phyloP scores from a whole-genome alignment of 2,329 filamentous ascomycete genomes.

The Colletotrichum shisoi region DNA sequence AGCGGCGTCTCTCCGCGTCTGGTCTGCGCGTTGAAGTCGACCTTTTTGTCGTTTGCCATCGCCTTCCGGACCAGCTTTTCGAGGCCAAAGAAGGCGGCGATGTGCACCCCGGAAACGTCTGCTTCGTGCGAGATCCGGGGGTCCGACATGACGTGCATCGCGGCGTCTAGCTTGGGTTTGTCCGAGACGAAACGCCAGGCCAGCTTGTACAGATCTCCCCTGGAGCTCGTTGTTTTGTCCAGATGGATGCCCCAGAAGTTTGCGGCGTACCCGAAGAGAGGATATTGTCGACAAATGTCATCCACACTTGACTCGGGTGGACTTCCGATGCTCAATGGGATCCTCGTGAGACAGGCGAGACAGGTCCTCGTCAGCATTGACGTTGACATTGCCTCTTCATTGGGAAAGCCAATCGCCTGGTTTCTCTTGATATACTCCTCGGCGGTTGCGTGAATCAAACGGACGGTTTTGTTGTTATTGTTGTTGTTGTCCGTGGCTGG shows the following conservation, averaged over 20 bases:
- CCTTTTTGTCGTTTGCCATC: not conserved
- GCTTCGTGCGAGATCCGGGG: conserved; percentile 1
- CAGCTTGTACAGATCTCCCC: conserved; percentile 6
- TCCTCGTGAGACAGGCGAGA: conserved; percentile 4
- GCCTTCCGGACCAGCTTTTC: conserved; percentile 5
- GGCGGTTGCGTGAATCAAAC: conserved; percentile 11
- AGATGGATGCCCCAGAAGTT: conserved; percentile 16
- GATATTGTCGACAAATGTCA: conserved; percentile 1
- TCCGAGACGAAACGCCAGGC: conserved; percentile 18
- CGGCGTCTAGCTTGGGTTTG: not conserved
- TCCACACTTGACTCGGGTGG: not conserved
- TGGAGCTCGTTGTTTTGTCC: not conserved
- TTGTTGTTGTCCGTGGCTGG: not conserved
- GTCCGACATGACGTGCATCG: not conserved
- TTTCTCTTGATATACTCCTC: not conserved
- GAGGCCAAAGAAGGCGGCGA: conserved; percentile 25
- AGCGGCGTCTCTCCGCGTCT: conserved; percentile 18
- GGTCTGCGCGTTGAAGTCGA: conserved; percentile 22
- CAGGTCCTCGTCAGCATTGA: conserved; percentile 13
- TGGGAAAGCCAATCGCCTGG: not conserved
- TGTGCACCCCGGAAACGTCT: not conserved
- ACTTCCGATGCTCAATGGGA: not conserved
- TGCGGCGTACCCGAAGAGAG: conserved; percentile 23
- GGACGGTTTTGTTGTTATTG: not conserved
- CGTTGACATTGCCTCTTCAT: not conserved